These are phyloP conservation scores for Termitomyces heimii DNA, from an alignment of 768 basidiomycete species.

Conservation along the genomic window DNA sequence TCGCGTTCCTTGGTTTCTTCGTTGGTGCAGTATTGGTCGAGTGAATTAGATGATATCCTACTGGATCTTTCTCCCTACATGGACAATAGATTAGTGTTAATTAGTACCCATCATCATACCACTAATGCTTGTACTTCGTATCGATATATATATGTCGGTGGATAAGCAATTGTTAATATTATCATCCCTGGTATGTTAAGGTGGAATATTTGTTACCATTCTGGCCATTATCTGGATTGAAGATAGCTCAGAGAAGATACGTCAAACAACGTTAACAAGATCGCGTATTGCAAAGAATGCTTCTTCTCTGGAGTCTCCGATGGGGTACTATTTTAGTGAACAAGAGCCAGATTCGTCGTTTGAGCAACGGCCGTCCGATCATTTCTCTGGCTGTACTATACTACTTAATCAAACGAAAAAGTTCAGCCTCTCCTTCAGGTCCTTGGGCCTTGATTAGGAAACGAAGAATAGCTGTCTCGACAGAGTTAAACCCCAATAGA, in stretches of 20 bases:
- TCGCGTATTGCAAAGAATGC: too few species aligned
- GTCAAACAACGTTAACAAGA: too few species aligned
- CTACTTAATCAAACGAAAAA: too few species aligned
- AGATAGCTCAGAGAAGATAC: neutral
- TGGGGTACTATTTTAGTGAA: too few species aligned
- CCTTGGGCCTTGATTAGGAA: neutral
- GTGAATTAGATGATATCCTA: neutral
- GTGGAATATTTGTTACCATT: conserved; percentile 1
- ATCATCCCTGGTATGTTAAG: neutral
- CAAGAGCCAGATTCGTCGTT: too few species aligned
- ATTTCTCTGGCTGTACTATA: too few species aligned
- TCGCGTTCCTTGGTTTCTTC: conserved; percentile 7
- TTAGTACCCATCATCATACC: neutral
- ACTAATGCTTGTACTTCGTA: neutral
- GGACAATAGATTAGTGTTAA: neutral
- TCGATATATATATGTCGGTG: neutral
- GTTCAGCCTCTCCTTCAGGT: too few species aligned
- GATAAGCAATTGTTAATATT: neutral
- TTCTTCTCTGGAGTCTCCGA: too few species aligned
- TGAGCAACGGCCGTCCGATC: too few species aligned
- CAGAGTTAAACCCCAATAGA: neutral
- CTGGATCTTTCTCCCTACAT: neutral
- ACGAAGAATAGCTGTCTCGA: neutral
- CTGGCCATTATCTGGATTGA: too few species aligned
- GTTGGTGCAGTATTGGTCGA: conserved; percentile 5